Evolutionary conservation across 2,329 filamentous ascomycete genomes (phyloP), one percentile per base, ranked within the genome.

Genomic region (Lecanicillium sp.): DNA sequence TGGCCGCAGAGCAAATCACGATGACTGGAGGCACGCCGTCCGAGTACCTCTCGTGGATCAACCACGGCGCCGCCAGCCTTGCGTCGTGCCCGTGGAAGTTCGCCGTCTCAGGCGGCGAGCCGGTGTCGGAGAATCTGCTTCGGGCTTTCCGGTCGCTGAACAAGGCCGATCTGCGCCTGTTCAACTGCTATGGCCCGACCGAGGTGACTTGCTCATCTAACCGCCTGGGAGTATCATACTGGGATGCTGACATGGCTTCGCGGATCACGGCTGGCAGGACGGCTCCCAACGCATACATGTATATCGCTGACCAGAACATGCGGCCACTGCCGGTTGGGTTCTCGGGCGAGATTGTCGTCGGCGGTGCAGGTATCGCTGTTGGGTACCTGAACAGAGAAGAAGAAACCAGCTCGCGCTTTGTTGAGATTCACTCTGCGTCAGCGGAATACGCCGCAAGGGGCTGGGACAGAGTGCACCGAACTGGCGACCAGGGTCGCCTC

Each of bases 321-420:
- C 49, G 62, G 14, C 58, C 64, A 1, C 58, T 70, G 3, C 68
- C 72, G 1, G 43, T 60, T 5, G 71, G 72, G 0, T 48, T 64
- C 11, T 17, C 49, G 1, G 63, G 63, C 2, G 62, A 66, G 51
- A 49, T 66, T 32, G 58, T 53, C 12, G 56, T 65, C 27, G 62
- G 60, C 14, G 63, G 62, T 0, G 53, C 52, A 1, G 59, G 62
- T 2, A 54, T 63, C 14, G 56, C 58, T 1, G 30, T 49, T 2
- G 70, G 69, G 2, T 74, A 74, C 52, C 49, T 71, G 14, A 54
- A 60, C 29, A 55, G 59, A 1, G 54, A 63, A 4, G 53, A 54
- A 5, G 40, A 45, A 20, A 53, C 54, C 2, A 27, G 33, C 26
- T 42, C 39, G 45, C 8, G 48, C 10, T 15, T 57, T 55, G 32